Evolutionary conservation across 1,284 basidiomycete species (phyloP).

Genomic region (Trametes versicolor): DNA sequence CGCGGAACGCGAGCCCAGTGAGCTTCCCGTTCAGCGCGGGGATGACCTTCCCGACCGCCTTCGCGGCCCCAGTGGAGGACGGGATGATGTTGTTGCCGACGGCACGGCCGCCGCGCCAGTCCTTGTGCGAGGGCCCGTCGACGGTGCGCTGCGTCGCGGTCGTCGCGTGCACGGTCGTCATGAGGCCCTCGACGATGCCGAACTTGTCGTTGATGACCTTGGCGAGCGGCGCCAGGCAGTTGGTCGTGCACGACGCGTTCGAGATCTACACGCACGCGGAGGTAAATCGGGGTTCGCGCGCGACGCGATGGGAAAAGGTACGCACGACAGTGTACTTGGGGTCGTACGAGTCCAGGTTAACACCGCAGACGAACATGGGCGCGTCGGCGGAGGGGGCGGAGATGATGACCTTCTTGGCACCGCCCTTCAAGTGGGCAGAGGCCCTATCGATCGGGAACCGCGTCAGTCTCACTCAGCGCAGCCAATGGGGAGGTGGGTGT

Average conservation of each 20-base stretch:
- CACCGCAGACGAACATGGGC: slow-evolving; percentile 97
- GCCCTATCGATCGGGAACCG: slow-evolving; percentile 63
- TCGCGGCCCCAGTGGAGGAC: slow-evolving; percentile 98
- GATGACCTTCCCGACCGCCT: slow-evolving; percentile 99
- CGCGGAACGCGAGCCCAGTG: slow-evolving; percentile 97
- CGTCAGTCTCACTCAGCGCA: slow-evolving; percentile 8
- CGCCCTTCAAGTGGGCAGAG: slow-evolving; percentile 94
- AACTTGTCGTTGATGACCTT: slow-evolving; percentile 99
- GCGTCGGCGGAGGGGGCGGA: slow-evolving; percentile 99
- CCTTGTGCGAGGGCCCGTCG: slow-evolving; percentile 95
- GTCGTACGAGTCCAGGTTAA: slow-evolving; percentile 97
- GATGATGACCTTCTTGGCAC: slow-evolving; percentile 99
- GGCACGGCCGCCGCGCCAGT: slow-evolving; percentile 97
- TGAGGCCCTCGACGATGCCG: slow-evolving; percentile 94
- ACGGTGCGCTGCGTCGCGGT: slow-evolving; percentile 99
- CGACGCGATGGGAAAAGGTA: slow-evolving; percentile 36
- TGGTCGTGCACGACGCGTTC: slow-evolving; percentile 99
- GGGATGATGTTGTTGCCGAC: slow-evolving; percentile 99
- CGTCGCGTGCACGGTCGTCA: slow-evolving; percentile 98
- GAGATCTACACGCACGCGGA: slow-evolving; percentile 71
- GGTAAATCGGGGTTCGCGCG: slow-evolving; percentile 13
- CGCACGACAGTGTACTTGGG: slow-evolving; percentile 88
- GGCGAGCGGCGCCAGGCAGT: slow-evolving; percentile 98
- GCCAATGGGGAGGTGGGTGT: slow-evolving; percentile 7
- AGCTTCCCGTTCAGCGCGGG: slow-evolving; percentile 97